These are phyloP conservation scores for Vitis amurensis DNA, from an alignment of 164 flowering plant genomes.

Conservation along the genomic window DNA sequence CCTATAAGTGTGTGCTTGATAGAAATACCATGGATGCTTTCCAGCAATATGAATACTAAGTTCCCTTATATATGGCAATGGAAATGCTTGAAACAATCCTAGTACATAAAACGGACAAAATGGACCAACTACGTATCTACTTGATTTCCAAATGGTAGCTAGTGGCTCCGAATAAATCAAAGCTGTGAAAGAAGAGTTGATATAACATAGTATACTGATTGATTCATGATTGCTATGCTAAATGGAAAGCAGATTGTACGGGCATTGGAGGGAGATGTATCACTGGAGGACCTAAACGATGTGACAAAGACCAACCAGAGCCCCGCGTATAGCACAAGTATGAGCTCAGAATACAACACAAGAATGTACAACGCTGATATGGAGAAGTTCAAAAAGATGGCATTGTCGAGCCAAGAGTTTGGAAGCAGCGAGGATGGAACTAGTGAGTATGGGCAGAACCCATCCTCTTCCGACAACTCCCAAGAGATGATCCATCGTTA, in stretches of 20 bases:
- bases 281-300: conserved; percentile 61
- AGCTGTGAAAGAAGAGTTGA: no score
- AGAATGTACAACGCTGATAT: conserved; percentile 55
- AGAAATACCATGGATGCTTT: no score
- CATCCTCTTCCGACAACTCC: conserved; percentile 34
- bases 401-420: conserved; percentile 37
- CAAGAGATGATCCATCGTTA: conserved; percentile 6
- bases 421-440: conserved; percentile 43
- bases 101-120: no score
- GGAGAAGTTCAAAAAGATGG: conserved; percentile 57
- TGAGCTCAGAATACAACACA: conserved; percentile 42
- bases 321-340: conserved; percentile 15
- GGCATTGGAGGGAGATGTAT: conserved; percentile 69
- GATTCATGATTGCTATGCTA: background rate
- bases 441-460: conserved; percentile 4
- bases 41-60: no score
- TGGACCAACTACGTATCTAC: no score
- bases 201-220: background rate
- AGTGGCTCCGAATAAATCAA: no score
- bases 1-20: no score
- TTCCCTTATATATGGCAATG: no score
- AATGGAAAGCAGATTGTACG: conserved; percentile 54
- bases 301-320: conserved; percentile 49
- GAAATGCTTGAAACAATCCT: no score
- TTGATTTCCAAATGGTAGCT: no score